Evolutionary conservation across 257 asterid genomes (phyloP), one percentile per base, ranked within the genome.

Genomic region (Cruciata laevipes): DNA sequence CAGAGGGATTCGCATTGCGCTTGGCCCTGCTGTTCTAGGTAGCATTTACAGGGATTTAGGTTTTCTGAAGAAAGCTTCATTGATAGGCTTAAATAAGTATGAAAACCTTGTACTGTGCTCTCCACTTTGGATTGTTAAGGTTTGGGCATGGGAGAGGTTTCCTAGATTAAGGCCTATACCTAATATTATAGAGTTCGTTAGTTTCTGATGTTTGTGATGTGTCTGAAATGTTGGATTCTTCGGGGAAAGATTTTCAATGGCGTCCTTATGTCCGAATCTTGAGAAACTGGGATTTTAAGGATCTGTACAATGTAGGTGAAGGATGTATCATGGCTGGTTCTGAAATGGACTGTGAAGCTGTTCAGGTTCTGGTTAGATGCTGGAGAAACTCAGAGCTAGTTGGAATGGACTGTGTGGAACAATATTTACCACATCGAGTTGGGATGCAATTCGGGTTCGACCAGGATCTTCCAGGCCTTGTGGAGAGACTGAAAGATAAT

Each of bases 131-230:
- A 65, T 79, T 14, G 61, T 84, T 51, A 84, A 78, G 61, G 63
- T 76, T 37, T 84, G 93, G 87, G 77, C 69, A 14, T 82, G 82
- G 80, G 87, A 82, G 63, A 80, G 89, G 13, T 79, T 80, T 16
- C 78, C 75, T 0, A 0, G 37, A 0, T 63, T 82, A 23, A 25
- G 12, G 10, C 77, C 68, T 7, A 65, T 53, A 17, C 79, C 81
- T 3, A 61, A 47, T 31, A 8, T 51, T 1, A 8, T 59, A 3
- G 32, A 12, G 17, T 42, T 0, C 5, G 0, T 33, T 33, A 0
- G n/a, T n/a, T n/a, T n/a, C n/a, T n/a, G n/a, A n/a, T n/a, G 38
- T 33, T 4, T 42, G 51, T 31, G 12, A 17, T 37, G 63, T 63
- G 20, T 68, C 7, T 27, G 13, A 17, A 12, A 12, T 6, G 0